A percentile compares a stretch with the other conserved stretches of the same genome.
These are phyloP conservation scores for Penicillium parvum DNA, from an alignment of 495 filamentous ascomycete species.

Conservation along the genomic window DNA sequence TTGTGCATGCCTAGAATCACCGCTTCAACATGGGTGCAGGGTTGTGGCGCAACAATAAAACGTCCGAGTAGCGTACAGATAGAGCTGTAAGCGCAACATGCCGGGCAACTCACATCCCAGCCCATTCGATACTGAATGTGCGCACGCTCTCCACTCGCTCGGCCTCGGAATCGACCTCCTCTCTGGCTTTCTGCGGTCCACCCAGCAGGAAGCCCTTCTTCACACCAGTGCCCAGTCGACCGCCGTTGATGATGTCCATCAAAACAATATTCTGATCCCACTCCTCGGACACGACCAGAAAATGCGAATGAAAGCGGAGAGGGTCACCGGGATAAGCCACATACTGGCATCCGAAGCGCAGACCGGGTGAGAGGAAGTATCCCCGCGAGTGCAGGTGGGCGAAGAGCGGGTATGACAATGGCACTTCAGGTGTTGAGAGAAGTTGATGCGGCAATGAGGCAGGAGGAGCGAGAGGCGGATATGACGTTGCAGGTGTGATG, in stretches of 20 bases:
- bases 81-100: not conserved
- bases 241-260: conserved; percentile 78
- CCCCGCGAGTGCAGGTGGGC: conserved; percentile 69
- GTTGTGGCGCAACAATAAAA: not conserved
- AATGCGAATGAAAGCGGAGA: conserved; percentile 90
- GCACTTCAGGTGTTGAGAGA: conserved; percentile 41
- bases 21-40: not conserved
- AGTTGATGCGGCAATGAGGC: conserved; percentile 27
- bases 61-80: not conserved
- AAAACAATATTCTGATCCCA: conserved; percentile 86
- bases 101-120: conserved; percentile 59
- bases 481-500: conserved; percentile 60
- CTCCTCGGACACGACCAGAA: conserved; percentile 67
- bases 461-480: conserved; percentile 40
- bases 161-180: conserved; percentile 22
- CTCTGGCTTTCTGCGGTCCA: conserved; percentile 44
- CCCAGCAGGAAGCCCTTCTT: conserved; percentile 94
- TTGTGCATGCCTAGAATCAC: no score
- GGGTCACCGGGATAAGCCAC: conserved; percentile 94
- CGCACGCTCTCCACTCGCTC: conserved; percentile 43
- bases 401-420: conserved; percentile 47
- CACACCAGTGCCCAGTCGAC: conserved; percentile 84
- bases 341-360: conserved; percentile 93
- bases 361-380: conserved; percentile 85
- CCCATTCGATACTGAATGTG: conserved; percentile 79